Base-by-base conservation (phyloP, 768 basidiomycete species). In the Lentinula detonsa region DNA sequence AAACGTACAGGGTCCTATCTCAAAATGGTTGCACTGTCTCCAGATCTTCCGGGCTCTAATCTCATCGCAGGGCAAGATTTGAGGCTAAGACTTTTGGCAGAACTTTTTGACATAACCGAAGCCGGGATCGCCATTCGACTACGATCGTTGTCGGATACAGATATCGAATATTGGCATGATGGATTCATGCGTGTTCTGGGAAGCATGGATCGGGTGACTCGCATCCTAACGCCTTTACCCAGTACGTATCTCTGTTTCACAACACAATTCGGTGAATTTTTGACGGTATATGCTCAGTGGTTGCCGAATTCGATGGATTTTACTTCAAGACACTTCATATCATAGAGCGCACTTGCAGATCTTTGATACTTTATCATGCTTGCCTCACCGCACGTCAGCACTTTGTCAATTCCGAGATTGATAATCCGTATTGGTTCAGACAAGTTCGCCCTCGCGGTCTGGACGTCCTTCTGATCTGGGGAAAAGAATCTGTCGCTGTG, bases 381-480 rank as follows among this genome's bases (percentile, higher is more conserved):
- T 53, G 39, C 10, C 28, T 37, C 60, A 28, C 37, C 23, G 50
- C 49, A 4, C 60, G 50, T 18, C 50, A 23, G 33, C 39, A 53
- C 37, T 39, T 40, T 33, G 18, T 11, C 6, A 16, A 23, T 18
- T 21, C 60, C 6, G 34, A 21, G n/a, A 54, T 39, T 23, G 34
- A 39, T 48, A 33, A 53, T 23, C 52, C 52, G 5, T 45, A 53
- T 9, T 61, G 60, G 60, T 37, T 54, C 23, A 23, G 9, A 10
- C 34, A 61, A 23, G 60, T 72, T 21, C 65, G 68, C 21, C 73
- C 71, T 31, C 73, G 67, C n/a, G 75, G 75, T 4, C 65, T 76
- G 51, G 74, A 75, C 56, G 70, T 76, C 52, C 66, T 72, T 7
- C 57, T 68, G 15, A 66, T 63, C 35, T 78, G 78, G 71, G 76